phyloP scores from a whole-genome alignment of 2,329 filamentous ascomycete genomes.

The Exserohilum turcica region DNA sequence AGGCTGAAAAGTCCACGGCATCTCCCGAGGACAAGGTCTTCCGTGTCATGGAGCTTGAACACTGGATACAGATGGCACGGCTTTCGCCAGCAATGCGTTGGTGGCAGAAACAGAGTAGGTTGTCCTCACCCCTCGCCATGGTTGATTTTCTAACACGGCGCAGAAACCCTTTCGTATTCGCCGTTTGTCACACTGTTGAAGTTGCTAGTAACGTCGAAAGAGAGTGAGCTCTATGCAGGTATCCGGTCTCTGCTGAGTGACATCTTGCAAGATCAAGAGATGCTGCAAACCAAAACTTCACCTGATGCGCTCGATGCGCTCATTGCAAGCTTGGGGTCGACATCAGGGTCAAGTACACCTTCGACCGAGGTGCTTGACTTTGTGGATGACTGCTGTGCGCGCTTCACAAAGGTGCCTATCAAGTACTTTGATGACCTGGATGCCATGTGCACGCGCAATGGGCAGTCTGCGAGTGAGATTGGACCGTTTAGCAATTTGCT shows the following conservation, averaged over 20 bases:
- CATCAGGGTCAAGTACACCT: constrained; percentile 37
- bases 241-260: constrained; percentile 63
- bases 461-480: constrained; percentile 22
- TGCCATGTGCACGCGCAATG: constrained; percentile 47
- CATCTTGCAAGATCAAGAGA: constrained; percentile 67
- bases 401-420: constrained; percentile 76
- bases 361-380: constrained; percentile 65
- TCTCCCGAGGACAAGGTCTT: constrained; percentile 59
- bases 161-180: constrained; percentile 65
- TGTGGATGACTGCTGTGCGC: constrained; percentile 79
- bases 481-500: constrained; percentile 65
- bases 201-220: constrained; percentile 58
- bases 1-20: constrained; percentile 55
- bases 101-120: constrained; percentile 73
- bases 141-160: constrained; percentile 11
- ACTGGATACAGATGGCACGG: constrained; percentile 78
- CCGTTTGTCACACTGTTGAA: constrained; percentile 74
- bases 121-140: background rate
- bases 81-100: constrained; percentile 85
- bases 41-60: constrained; percentile 75
- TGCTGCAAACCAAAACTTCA: constrained; percentile 60
- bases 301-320: constrained; percentile 50
- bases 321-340: constrained; percentile 55
- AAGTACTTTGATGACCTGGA: constrained; percentile 79
- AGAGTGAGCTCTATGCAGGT: constrained; percentile 56